Percentiles rank a stretch among this genome's conserved stretches.
These are phyloP conservation scores for Mucor irregularis DNA, from an alignment of 371 early-diverging fungal species.

Conservation along the genomic window DNA sequence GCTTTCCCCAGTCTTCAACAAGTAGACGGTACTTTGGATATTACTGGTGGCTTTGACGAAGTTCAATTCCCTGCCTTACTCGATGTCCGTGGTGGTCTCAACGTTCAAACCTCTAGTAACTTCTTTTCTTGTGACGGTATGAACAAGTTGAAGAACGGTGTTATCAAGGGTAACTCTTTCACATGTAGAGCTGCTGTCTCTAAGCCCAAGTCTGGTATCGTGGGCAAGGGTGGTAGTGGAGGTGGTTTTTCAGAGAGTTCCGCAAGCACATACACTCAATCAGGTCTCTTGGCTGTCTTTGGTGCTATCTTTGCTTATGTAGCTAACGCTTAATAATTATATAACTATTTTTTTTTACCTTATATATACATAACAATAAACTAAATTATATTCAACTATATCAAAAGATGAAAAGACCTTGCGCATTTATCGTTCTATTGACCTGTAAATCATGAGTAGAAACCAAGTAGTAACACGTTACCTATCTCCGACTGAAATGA, in stretches of 20 bases:
- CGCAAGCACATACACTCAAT: background rate
- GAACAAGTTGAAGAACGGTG: conserved; percentile 28
- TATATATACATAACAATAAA: no score
- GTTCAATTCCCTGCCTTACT: conserved; percentile 40
- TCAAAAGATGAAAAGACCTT: no score
- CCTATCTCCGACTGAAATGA: no score
- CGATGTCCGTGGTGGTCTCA: conserved; percentile 49
- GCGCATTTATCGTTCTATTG: no score
- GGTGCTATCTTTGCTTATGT: background rate
- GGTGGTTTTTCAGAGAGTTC: conserved; percentile 10
- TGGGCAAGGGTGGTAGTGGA: conserved; percentile 12
- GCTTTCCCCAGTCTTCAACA: conserved; percentile 52
- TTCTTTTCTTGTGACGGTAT: conserved; percentile 36
- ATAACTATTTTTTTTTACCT: background rate
- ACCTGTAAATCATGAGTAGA: no score
- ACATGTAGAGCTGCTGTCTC: conserved; percentile 31
- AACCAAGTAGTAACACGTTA: no score
- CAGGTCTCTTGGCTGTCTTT: background rate
- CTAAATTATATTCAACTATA: no score
- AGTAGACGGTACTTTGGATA: conserved; percentile 54
- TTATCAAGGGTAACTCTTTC: conserved; percentile 43
- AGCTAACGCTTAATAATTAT: background rate
- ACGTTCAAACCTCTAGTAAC: conserved; percentile 41
- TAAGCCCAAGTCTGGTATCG: conserved; percentile 28
- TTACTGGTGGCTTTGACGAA: conserved; percentile 52